phyloP scores from a whole-genome alignment of 2,329 filamentous ascomycete genomes.

The Lasiodiplodia sp. region DNA sequence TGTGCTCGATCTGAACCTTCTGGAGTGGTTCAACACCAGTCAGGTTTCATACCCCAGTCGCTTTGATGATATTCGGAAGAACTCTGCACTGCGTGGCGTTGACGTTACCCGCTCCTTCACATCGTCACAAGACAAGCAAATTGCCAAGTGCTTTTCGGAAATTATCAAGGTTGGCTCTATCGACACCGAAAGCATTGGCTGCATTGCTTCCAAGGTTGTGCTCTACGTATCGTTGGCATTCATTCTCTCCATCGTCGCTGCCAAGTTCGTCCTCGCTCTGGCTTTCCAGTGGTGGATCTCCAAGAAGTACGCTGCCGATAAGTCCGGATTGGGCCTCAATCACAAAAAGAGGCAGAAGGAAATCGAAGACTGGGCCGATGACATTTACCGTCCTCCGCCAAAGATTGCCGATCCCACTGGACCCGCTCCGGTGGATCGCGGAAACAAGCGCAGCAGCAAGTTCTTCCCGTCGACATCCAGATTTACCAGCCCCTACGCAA shows the following conservation, averaged over 20 bases:
- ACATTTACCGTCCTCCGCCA: constrained; percentile 91
- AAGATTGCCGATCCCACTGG: constrained; percentile 75
- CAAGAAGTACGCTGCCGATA: constrained; percentile 81
- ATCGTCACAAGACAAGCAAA: constrained; percentile 75
- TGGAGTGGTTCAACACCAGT: constrained; percentile 86
- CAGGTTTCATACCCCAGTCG: constrained; percentile 78
- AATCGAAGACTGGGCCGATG: constrained; percentile 97
- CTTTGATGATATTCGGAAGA: constrained; percentile 81
- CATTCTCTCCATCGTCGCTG: constrained; percentile 85
- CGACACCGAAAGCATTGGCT: constrained; percentile 94
- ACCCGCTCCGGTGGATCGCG: constrained; percentile 65
- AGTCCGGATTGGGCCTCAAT: constrained; percentile 81
- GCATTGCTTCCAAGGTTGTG: constrained; percentile 96
- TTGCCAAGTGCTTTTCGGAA: constrained; percentile 87
- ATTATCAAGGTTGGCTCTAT: constrained; percentile 96
- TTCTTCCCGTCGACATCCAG: constrained; percentile 94
- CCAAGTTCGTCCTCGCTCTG: constrained; percentile 87
- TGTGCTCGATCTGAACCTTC: constrained; percentile 86
- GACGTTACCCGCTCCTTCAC: constrained; percentile 92
- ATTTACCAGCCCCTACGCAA: constrained; percentile 88
- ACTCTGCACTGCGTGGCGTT: constrained; percentile 75
- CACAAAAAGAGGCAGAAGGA: constrained; percentile 86
- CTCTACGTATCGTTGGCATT: constrained; percentile 92
- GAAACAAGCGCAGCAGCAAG: constrained; percentile 79
- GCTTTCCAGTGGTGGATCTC: constrained; percentile 97